Evolutionary conservation across 164 flowering plant genomes (phyloP), one percentile per base, ranked within the genome.

Genomic region (Umbellularia californica): DNA sequence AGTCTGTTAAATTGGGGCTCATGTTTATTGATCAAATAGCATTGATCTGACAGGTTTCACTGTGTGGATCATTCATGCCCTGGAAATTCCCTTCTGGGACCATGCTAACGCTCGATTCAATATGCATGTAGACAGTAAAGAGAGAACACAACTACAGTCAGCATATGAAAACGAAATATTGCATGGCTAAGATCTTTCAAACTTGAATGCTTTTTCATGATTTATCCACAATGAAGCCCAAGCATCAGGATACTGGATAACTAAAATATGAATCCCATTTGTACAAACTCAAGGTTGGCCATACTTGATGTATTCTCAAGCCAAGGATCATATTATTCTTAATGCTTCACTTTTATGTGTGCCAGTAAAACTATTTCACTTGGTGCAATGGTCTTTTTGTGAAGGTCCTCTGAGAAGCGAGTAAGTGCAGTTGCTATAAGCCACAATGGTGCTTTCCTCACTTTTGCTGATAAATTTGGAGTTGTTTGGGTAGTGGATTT

Each of bases 391-490:
- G n/a, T 52, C 6, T 51, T 30, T 74, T n/a, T 60, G 30, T 62
- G 70, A 87, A 93, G 99, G 80, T 83, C 72, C 73, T 85, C 97
- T 2, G 99, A 95, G 78, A 95, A 95, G 92, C 87, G 97, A 84
- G 99, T 95, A 75, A 93, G 86, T 77, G 97, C 99, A 11, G 88
- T 89, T 82, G 92, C 97, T 4, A 79, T 95, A 72, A 92, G 94
- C 79, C 80, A 70, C 68, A 92, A 95, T 80, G 91, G 81, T 30
- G 70, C 55, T 23, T 87, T 82, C 84, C 90, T 89, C 67, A 85
- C 89, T 82, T 95, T 85, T 86, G 94, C 99, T 58, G 99, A 96
- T 79, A 96, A 96, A 80, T 96, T 96, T 84, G 99, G 98, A 63
- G 97, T 89, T 70, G 92, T 93, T 22, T 93, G 97, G 94, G 87